These are phyloP conservation scores for Leccinellum rugosiceps DNA, from an alignment of 768 basidiomycete genomes.

Conservation along the genomic window DNA sequence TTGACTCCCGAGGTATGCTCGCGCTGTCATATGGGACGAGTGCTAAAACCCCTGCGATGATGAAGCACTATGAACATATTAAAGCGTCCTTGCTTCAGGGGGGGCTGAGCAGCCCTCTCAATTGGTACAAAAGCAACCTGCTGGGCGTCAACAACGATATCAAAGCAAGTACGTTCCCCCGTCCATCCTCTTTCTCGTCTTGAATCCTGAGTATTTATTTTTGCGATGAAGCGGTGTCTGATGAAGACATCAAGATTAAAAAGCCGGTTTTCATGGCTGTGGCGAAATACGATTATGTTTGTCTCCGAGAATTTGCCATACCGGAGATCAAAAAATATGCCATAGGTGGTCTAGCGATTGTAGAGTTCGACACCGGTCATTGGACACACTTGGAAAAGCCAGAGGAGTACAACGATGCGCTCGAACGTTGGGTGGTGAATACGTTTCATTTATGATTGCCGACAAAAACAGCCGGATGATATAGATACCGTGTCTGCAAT, in stretches of 20 bases:
- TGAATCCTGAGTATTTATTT: not conserved
- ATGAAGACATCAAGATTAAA: constrained; percentile 25
- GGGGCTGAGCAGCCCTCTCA: constrained; percentile 34
- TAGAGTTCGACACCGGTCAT: constrained; percentile 37
- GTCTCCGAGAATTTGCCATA: constrained; percentile 23
- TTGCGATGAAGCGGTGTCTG: constrained; percentile 17
- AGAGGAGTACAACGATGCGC: constrained; percentile 34
- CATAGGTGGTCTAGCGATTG: constrained; percentile 25
- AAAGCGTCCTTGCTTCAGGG: constrained; percentile 26
- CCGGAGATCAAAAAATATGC: constrained; percentile 27
- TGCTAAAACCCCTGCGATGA: constrained; percentile 2
- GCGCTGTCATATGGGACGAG: not conserved
- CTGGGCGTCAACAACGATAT: constrained; percentile 28
- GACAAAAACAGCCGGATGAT: not conserved
- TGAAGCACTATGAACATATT: constrained; percentile 30
- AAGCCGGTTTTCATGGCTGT: constrained; percentile 40
- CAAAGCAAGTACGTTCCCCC: constrained; percentile 24
- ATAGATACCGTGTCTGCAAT: constrained; percentile 3
- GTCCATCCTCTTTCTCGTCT: not conserved
- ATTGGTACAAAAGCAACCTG: constrained; percentile 36
- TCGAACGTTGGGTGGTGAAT: constrained; percentile 31
- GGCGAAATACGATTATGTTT: constrained; percentile 35
- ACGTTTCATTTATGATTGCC: constrained; percentile 15
- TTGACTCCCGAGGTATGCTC: constrained; percentile 31
- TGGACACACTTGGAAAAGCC: constrained; percentile 36